These are phyloP conservation scores for Nitzschia sp. DNA, from an alignment of 108 stramenopile genomes.

Conservation along the genomic window DNA sequence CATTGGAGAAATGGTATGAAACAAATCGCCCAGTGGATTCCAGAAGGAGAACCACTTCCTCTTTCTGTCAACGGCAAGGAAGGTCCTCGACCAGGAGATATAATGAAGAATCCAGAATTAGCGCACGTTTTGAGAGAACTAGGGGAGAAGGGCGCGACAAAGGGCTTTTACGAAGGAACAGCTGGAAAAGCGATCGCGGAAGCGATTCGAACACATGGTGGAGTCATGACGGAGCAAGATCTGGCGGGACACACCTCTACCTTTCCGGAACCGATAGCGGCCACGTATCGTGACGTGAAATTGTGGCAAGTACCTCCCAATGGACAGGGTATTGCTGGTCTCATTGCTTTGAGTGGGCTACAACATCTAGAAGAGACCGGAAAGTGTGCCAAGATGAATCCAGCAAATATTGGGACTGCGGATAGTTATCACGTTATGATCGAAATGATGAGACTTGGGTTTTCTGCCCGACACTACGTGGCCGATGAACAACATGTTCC, in stretches of 20 bases:
- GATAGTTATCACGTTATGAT: constrained; percentile 74
- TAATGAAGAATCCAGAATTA: constrained; percentile 86
- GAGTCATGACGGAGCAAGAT: constrained; percentile 84
- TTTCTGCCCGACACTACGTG: constrained; percentile 74
- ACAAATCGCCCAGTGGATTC: constrained; percentile 65
- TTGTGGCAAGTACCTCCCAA: constrained; percentile 95
- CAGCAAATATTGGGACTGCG: constrained; percentile 37
- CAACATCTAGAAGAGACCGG: constrained; percentile 44
- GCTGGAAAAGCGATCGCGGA: constrained; percentile 88
- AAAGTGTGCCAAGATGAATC: constrained; percentile 21
- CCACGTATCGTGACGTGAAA: constrained; percentile 65
- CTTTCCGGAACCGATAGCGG: constrained; percentile 79
- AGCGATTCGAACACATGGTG: constrained; percentile 74
- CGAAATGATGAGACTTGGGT: constrained; percentile 93
- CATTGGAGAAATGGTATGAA: constrained; percentile 75
- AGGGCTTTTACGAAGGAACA: constrained; percentile 88
- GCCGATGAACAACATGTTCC: constrained; percentile 65
- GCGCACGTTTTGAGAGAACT: constrained; percentile 84
- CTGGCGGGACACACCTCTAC: constrained; percentile 67
- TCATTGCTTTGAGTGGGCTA: constrained; percentile 89
- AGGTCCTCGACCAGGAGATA: constrained; percentile 69
- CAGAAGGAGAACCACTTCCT: constrained; percentile 50
- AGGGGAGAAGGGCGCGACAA: constrained; percentile 69
- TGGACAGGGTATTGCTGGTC: constrained; percentile 92
- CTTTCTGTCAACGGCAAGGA: constrained; percentile 58